Percentiles rank a stretch among this genome's conserved stretches.
Conservation (phyloP, 2,329 filamentous ascomycete genomes). For the Colletotrichum chlorophyti region DNA sequence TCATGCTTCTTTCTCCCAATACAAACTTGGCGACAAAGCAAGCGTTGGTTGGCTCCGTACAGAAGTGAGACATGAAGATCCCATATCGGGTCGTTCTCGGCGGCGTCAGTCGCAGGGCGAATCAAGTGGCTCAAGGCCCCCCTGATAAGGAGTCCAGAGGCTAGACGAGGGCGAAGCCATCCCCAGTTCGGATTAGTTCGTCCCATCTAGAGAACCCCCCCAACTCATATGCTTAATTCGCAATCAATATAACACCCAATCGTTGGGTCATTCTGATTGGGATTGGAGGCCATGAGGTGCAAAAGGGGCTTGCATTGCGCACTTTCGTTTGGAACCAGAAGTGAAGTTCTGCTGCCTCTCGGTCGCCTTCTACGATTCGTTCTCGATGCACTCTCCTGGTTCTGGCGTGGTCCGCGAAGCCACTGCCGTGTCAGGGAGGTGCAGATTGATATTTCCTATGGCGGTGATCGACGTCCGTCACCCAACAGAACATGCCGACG, state of each 20-base stretch:
- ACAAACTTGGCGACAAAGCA: background rate
- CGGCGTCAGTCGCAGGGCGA: slow-evolving; percentile 9
- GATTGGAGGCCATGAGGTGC: no score
- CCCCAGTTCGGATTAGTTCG: slow-evolving; percentile 8
- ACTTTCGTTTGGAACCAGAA: background rate
- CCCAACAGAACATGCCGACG: background rate
- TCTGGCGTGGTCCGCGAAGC: background rate
- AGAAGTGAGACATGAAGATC: slow-evolving; percentile 24
- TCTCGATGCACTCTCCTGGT: background rate
- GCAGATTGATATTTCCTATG: background rate
- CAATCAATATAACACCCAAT: background rate
- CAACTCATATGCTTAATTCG: slow-evolving; percentile 19
- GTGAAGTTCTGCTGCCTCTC: background rate
- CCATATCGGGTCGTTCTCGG: slow-evolving; percentile 14
- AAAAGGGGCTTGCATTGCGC: background rate
- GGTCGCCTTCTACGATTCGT: slow-evolving; percentile 4
- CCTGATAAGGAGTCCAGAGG: background rate
- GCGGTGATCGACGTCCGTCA: background rate
- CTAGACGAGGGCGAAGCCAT: background rate
- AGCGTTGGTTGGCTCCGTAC: slow-evolving; percentile 13
- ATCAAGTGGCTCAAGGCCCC: slow-evolving; percentile 7
- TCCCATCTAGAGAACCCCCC: background rate
- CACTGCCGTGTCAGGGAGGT: slow-evolving; percentile 19
- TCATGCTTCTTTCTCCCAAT: background rate
- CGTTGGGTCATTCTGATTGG: background rate